phyloP scores from a whole-genome alignment of 129 eudicot genomes.

The Logfia minima region DNA sequence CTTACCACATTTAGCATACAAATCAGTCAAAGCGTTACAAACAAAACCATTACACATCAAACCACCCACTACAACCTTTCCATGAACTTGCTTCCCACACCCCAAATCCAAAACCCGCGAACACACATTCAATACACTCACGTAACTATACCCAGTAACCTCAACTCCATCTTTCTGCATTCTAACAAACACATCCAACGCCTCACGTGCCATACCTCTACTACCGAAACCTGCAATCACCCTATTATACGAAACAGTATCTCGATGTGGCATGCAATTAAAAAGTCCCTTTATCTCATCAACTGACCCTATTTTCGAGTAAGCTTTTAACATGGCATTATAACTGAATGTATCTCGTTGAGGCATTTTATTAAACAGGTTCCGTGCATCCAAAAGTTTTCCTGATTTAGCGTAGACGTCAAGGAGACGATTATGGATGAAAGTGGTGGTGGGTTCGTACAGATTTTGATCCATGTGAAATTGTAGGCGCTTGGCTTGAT shows the following conservation, averaged over 20 bases:
- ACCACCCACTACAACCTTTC: constrained; percentile 36
- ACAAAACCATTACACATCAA: constrained; percentile 36
- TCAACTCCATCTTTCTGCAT: constrained; percentile 42
- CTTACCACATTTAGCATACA: constrained; percentile 53
- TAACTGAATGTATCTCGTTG: constrained; percentile 40
- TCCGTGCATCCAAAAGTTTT: constrained; percentile 31
- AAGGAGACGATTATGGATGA: constrained; percentile 47
- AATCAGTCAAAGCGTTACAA: constrained; percentile 43
- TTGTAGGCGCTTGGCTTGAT: constrained; percentile 54
- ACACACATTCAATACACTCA: constrained; percentile 46
- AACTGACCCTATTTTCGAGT: constrained; percentile 33
- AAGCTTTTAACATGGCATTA: constrained; percentile 46
- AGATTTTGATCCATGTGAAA: constrained; percentile 49
- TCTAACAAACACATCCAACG: constrained; percentile 42
- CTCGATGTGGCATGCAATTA: constrained; percentile 33
- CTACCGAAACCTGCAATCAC: constrained; percentile 46
- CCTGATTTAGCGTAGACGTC: constrained; percentile 35
- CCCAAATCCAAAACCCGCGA: constrained; percentile 30
- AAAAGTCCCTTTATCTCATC: constrained; percentile 37
- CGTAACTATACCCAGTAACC: constrained; percentile 36
- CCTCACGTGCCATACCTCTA: constrained; percentile 34
- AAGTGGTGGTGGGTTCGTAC: constrained; percentile 47
- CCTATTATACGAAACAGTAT: constrained; percentile 46
- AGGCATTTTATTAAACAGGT: constrained; percentile 47
- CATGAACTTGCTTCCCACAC: constrained; percentile 49